Base-by-base conservation (phyloP, 2,329 filamentous ascomycete genomes). In the Incumbomyces delicatus region DNA sequence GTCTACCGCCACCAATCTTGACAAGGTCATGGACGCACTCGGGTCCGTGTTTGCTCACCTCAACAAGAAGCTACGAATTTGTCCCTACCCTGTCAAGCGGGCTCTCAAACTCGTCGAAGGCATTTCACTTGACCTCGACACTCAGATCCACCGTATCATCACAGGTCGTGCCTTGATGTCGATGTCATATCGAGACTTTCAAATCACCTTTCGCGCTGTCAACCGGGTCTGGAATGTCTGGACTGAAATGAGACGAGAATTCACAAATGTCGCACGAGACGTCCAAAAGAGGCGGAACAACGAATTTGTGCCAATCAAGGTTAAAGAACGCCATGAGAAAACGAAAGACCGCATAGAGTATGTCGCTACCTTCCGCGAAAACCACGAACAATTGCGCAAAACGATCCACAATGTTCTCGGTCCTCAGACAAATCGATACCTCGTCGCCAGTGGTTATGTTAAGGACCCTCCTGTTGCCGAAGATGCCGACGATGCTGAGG, bases 291-390 rank as follows among this genome's bases (percentile, higher is more conserved):
- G 89, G 57, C 80, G 92, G 57, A 94, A 95, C 60, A 94, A 96
- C 65, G 95, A 94, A 64, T 98, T 98, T 64, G 95, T 98, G 54
- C 89, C 90, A 3, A 96, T 99, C 72, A 96, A 96, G 70, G 89
- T 98, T 63, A 78, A 75, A 54, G 85, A 88, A 51, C 84, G 86
- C 58, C 92, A 98, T 63, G 82, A 80, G 33, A 85, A 90, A 63
- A 85, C 92, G 20, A 88, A 96, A 65, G 83, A 92, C 52, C 81
- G 92, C 36, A 74, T 99, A 56, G 88, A 86, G 60, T 98, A 98
- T 63, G 88, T 99, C 53, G 80, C 81, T 58, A 95, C 86, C 16
- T 99, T 99, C 71, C 81, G 92, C 20, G 85, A 90, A 59, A 95
- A 96, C 60, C 92, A 99, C 63, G 92, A 99, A 67, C 92, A 98